These are phyloP conservation scores for Jatropha curcas DNA, from an alignment of 345 rosid genomes.

Conservation along the genomic window DNA sequence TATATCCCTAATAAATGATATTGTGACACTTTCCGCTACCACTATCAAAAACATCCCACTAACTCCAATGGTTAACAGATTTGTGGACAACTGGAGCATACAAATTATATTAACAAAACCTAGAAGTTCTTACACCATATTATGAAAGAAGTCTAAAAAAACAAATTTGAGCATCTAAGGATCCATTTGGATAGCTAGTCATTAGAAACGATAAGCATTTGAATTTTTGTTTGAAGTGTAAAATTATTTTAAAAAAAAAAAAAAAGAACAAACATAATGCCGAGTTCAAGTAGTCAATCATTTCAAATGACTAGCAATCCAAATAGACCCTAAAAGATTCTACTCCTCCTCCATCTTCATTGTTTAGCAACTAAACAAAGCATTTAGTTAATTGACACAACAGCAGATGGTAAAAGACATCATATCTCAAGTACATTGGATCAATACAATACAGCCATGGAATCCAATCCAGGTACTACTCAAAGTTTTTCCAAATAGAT, in stretches of 20 bases:
- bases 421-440: background rate
- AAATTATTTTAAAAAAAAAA: too few species aligned
- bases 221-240: too few species aligned
- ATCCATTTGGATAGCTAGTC: too few species aligned
- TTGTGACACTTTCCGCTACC: background rate
- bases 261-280: too few species aligned
- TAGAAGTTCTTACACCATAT: background rate
- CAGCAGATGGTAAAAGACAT: background rate
- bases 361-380: background rate
- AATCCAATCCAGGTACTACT: background rate
- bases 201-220: too few species aligned
- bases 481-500: slow-evolving; percentile 5
- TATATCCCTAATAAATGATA: too few species aligned
- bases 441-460: background rate
- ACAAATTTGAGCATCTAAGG: background rate
- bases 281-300: too few species aligned
- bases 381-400: background rate
- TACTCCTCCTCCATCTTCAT: background rate
- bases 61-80: background rate
- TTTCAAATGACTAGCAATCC: too few species aligned
- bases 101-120: background rate
- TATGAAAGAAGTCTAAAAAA: too few species aligned
- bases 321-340: too few species aligned
- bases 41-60: background rate
- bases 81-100: background rate